Evolutionary conservation across 148 eudicot species (phyloP).

Genomic region (Nepenthes gracilis): DNA sequence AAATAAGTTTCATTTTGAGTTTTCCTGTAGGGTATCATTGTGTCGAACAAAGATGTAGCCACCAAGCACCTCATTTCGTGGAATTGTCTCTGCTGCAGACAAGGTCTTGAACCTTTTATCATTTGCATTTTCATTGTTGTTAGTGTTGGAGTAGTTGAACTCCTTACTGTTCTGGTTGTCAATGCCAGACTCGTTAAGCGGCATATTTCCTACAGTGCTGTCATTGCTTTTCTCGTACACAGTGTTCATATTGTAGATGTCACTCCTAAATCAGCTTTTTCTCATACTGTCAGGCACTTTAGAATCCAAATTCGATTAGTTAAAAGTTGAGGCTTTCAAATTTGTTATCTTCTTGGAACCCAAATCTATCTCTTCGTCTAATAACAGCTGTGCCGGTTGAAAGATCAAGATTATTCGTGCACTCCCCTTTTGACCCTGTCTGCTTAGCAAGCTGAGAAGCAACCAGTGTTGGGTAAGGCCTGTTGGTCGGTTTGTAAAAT

Average conservation of each 20-base stretch:
- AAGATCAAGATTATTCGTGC: slow-evolving; percentile 65
- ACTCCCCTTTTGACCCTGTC: slow-evolving; percentile 73
- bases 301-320: slow-evolving; percentile 61
- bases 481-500: no score
- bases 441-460: no score
- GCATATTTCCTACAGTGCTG: slow-evolving; percentile 38
- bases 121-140: slow-evolving; percentile 31
- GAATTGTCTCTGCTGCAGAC: slow-evolving; percentile 94
- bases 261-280: slow-evolving; percentile 44
- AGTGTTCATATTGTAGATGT: slow-evolving; percentile 45
- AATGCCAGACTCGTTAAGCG: slow-evolving; percentile 39
- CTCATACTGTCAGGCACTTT: slow-evolving; percentile 40
- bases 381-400: slow-evolving; percentile 54
- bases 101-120: slow-evolving; percentile 97
- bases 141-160: slow-evolving; percentile 24
- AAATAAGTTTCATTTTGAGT: slow-evolving; percentile 67
- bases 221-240: slow-evolving; percentile 46
- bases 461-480: no score
- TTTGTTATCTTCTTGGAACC: slow-evolving; percentile 79
- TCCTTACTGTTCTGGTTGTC: slow-evolving; percentile 38
- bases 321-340: slow-evolving; percentile 72
- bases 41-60: slow-evolving; percentile 88
- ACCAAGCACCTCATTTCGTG: slow-evolving; percentile 92
- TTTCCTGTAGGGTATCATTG: slow-evolving; percentile 82
- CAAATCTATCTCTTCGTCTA: slow-evolving; percentile 52